Evolutionary conservation across 257 asterid genomes (phyloP).

Genomic region (Eustoma russellianum): DNA sequence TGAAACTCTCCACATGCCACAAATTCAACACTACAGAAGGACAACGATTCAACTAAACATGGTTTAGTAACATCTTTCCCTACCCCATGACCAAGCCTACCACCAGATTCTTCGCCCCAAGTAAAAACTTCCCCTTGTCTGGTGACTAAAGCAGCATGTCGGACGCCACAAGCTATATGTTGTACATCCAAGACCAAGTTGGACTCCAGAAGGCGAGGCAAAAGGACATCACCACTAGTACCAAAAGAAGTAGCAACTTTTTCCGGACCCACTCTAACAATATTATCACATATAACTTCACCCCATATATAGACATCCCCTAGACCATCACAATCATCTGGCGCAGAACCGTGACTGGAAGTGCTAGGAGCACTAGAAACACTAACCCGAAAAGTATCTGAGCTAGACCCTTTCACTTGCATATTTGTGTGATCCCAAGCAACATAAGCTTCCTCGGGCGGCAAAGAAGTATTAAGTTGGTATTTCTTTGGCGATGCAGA

Average conservation of each 20-base stretch:
- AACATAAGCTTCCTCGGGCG: conserved; percentile 64
- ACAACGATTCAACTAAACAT: conserved; percentile 56
- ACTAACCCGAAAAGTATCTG: conserved; percentile 86
- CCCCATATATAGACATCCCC: conserved; percentile 97
- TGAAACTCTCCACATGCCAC: conserved; percentile 94
- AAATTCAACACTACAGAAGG: conserved; percentile 54
- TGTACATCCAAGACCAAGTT: conserved; percentile 79
- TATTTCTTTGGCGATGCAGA: conserved; percentile 54
- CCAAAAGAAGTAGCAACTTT: conserved; percentile 52
- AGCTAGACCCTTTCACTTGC: conserved; percentile 72
- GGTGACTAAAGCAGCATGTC: conserved; percentile 78
- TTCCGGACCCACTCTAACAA: conserved; percentile 67
- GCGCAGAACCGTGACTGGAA: conserved; percentile 92
- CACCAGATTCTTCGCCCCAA: conserved; percentile 98
- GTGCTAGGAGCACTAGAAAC: conserved; percentile 97
- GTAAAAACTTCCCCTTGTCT: conserved; percentile 88
- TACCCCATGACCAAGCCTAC: conserved; percentile 87
- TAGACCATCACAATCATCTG: conserved; percentile 83
- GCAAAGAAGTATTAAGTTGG: conserved; percentile 31
- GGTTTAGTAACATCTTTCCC: conserved; percentile 68
- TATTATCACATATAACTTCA: conserved; percentile 71
- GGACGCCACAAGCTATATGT: conserved; percentile 81
- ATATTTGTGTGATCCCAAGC: conserved; percentile 66
- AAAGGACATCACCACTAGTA: conserved; percentile 65
- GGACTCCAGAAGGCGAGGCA: conserved; percentile 71